Base-by-base conservation (phyloP, 2,329 filamentous ascomycete genomes). In the Colletotrichum incanum region DNA sequence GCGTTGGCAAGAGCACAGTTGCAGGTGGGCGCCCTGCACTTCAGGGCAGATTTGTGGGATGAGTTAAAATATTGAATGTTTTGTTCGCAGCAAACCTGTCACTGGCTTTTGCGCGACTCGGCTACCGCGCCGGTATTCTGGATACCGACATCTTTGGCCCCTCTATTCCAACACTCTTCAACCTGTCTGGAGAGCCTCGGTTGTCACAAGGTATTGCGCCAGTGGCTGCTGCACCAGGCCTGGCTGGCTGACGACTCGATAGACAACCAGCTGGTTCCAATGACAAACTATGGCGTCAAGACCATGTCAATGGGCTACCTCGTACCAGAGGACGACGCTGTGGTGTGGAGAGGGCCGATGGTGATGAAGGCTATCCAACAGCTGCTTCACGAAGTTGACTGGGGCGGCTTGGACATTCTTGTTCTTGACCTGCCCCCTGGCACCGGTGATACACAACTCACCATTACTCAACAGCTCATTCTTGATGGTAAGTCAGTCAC, bases 261-360 rank as follows among this genome's bases (percentile, higher is more conserved):
- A 94, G 90, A 93, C 76, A 95, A 95, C 78, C 92, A 95, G 77
- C 88, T 99, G 4, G 79, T 98, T 1, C 96, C 96, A 0, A 84
- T 99, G 31, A 95, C 93, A 28, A 98, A 97, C 79, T 98, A 98
- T 84, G 96, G 96, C 50, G 89, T 99, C 68, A 97, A 97, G 83
- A 97, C 95, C 66, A 99, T 99, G 96, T 98, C 95, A 0, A 98
- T 99, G 94, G 96, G 96, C 61, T 98, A 98, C 75, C 88, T 99
- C 0, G 91, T 98, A 1, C 90, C 90, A 26, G 92, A 94, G 75
- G 88, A 91, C 14, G 93, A 94, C 6, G 94, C 95, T 0, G 93
- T 99, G 20, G 95, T 96, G 41, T 99, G 96, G 96, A 91, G 96
- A 63, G 96, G 96, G 0, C 89, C 98, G 2, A 98, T 99, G 95